Evolutionary conservation across 169 alveolate genomes (phyloP).

Genomic region (Cryptosporidium sp.): DNA sequence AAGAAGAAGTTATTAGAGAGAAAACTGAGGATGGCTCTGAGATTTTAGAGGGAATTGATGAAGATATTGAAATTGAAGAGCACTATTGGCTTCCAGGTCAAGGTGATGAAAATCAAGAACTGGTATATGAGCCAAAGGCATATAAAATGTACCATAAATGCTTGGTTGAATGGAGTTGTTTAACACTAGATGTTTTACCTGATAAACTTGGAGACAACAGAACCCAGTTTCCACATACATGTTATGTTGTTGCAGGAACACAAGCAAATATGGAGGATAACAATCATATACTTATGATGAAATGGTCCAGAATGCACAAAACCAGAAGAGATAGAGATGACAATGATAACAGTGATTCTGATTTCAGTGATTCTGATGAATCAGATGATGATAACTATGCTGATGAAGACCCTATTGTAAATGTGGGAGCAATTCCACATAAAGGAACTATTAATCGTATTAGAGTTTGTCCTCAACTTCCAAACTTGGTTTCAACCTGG

Average conservation of each 20-base stretch:
- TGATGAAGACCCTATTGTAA: conserved; percentile 66
- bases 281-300: conserved; percentile 52
- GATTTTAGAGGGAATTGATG: neutral
- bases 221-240: conserved; percentile 72
- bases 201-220: conserved; percentile 60
- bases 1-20: conserved; percentile 20
- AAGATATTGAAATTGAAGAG: conserved; percentile 15
- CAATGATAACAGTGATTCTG: conserved; percentile 11
- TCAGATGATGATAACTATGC: conserved; percentile 2
- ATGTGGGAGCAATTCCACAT: conserved; percentile 66
- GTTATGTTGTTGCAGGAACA: conserved; percentile 71
- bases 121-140: conserved; percentile 66
- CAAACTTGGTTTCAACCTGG: conserved; percentile 64
- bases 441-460: conserved; percentile 64
- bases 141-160: conserved; percentile 70
- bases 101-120: conserved; percentile 33
- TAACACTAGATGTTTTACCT: conserved; percentile 55
- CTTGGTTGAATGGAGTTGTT: conserved; percentile 71
- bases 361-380: conserved; percentile 19
- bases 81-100: conserved; percentile 52
- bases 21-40: conserved; percentile 1
- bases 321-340: conserved; percentile 68
- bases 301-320: conserved; percentile 73
- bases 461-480: conserved; percentile 72
- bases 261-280: conserved; percentile 67